Evolutionary conservation across 306 rosid genomes (phyloP).

Genomic region (Styphnolobium japonicum): DNA sequence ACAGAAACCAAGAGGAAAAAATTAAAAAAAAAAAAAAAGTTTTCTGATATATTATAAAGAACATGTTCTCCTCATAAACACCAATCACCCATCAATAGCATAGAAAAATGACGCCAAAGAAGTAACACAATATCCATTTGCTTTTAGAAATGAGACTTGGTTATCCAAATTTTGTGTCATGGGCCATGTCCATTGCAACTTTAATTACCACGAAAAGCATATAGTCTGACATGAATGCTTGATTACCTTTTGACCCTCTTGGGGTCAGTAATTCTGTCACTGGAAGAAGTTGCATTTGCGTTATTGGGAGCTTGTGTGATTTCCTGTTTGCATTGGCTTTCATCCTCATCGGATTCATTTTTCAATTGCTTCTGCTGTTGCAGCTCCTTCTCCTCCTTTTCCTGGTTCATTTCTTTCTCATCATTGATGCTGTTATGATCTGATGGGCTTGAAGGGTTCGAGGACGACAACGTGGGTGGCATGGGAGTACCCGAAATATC

Average conservation of each 20-base stretch:
- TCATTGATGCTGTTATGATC: slow-evolving; percentile 77
- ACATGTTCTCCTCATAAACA: background rate
- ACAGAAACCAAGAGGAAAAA: background rate
- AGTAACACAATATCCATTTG: slow-evolving; percentile 1
- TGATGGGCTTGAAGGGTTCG: slow-evolving; percentile 77
- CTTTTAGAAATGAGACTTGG: background rate
- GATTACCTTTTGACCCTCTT: slow-evolving; percentile 89
- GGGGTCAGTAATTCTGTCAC: slow-evolving; percentile 67
- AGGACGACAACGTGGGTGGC: slow-evolving; percentile 46
- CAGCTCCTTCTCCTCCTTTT: background rate
- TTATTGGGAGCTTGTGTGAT: slow-evolving; percentile 19
- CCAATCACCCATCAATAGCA: background rate
- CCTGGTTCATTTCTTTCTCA: slow-evolving; percentile 37
- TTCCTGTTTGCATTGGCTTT: slow-evolving; percentile 57
- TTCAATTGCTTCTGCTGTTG: slow-evolving; percentile 34
- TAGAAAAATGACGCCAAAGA: background rate
- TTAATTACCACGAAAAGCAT: background rate
- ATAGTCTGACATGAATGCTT: background rate
- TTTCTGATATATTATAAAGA: background rate
- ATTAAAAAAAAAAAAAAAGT: background rate
- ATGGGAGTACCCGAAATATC: slow-evolving; percentile 42
- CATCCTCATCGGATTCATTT: slow-evolving; percentile 64
- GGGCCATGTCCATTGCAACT: background rate
- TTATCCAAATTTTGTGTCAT: background rate
- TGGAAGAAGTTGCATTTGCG: slow-evolving; percentile 19